phyloP scores from a whole-genome alignment of 148 eudicot genomes.

The Fagopyrum homotropicum region DNA sequence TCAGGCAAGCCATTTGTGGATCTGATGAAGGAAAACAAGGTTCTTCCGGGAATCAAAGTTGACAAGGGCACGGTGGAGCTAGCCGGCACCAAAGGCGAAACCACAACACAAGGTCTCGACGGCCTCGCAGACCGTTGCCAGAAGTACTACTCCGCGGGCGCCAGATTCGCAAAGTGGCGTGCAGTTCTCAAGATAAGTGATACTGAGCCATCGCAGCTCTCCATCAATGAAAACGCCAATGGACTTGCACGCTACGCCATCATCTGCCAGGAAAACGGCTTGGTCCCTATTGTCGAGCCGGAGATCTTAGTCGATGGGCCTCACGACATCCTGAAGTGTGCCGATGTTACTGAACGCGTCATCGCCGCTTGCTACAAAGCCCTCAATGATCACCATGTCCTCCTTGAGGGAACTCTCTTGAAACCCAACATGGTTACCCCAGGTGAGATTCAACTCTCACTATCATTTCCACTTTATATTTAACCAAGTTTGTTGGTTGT shows the following conservation, averaged over 20 bases:
- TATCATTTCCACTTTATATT: too few species aligned
- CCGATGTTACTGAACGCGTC: conserved; percentile 78
- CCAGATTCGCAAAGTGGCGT: conserved; percentile 81
- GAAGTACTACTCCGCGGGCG: conserved; percentile 68
- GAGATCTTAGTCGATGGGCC: conserved; percentile 81
- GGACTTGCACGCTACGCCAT: conserved; percentile 87
- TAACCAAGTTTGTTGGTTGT: too few species aligned
- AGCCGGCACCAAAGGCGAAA: conserved; percentile 83
- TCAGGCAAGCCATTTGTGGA: conserved; percentile 86
- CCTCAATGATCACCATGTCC: conserved; percentile 81
- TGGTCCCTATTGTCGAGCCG: conserved; percentile 93
- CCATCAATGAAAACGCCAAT: conserved; percentile 72
- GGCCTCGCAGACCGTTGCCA: conserved; percentile 57
- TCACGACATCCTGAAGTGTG: conserved; percentile 65
- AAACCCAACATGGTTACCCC: conserved; percentile 97
- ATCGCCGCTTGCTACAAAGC: conserved; percentile 87
- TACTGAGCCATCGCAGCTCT: conserved; percentile 69
- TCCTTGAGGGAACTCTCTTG: conserved; percentile 78
- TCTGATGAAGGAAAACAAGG: conserved; percentile 63
- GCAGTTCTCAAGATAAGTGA: conserved; percentile 76
- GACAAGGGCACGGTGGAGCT: conserved; percentile 86
- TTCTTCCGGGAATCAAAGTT: conserved; percentile 90
- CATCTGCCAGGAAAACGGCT: conserved; percentile 83
- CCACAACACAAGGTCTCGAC: conserved; percentile 86
- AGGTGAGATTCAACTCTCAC: conserved; percentile 16